Evolutionary conservation across 257 asterid genomes (phyloP).

Genomic region (Rhazya stricta): DNA sequence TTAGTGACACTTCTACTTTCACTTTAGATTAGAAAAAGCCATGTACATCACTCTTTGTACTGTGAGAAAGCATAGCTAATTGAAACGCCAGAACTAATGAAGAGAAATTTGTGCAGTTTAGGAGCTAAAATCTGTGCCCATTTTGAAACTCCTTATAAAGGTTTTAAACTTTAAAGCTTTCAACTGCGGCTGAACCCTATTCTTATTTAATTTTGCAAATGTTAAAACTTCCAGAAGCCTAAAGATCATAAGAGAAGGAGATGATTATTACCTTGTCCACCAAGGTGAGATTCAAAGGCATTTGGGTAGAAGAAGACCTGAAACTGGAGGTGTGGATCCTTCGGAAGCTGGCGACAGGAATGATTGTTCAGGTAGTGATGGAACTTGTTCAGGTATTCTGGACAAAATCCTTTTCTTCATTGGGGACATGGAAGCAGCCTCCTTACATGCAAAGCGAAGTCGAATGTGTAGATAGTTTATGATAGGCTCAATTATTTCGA

Average conservation of each 20-base stretch:
- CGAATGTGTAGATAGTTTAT: conserved; percentile 27
- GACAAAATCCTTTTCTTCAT: conserved; percentile 75
- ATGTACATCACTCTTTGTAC: neutral
- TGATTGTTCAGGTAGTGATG: conserved; percentile 24
- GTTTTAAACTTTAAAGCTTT: neutral
- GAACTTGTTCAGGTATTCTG: conserved; percentile 41
- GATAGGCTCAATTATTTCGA: neutral
- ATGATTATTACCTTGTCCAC: conserved; percentile 57
- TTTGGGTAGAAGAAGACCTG: conserved; percentile 49
- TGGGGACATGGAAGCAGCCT: conserved; percentile 76
- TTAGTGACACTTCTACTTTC: neutral
- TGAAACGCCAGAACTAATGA: neutral
- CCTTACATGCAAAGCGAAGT: conserved; percentile 48
- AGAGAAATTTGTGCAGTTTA: neutral
- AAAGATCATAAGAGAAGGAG: conserved; percentile 84
- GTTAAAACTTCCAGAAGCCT: conserved; percentile 46
- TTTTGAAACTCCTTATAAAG: neutral
- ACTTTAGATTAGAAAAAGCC: neutral
- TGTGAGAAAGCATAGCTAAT: neutral
- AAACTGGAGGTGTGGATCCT: conserved; percentile 16
- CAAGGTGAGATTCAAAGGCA: conserved; percentile 70
- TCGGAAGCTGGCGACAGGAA: neutral
- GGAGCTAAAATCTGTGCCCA: neutral
- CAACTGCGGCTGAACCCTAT: neutral
- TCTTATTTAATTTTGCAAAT: neutral